Conservation (phyloP, 2,329 filamentous ascomycete genomes). For the Phialophora macrospora region DNA sequence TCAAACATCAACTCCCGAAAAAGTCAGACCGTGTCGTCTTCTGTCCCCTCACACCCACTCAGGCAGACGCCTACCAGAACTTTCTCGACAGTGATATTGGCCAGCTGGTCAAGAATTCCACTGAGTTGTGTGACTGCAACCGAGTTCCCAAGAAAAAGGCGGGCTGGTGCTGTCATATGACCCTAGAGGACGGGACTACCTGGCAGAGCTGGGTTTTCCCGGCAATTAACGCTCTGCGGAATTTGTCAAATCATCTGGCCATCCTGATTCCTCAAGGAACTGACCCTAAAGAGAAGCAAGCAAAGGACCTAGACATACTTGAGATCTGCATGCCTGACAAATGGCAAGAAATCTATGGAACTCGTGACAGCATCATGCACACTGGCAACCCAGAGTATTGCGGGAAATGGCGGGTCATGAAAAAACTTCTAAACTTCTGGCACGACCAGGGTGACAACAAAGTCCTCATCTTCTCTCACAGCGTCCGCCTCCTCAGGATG, state of each 20-base stretch:
- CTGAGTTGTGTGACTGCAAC: conserved; percentile 71
- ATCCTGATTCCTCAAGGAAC: conserved; percentile 73
- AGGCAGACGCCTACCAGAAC: conserved; percentile 80
- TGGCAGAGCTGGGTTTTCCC: conserved; percentile 86
- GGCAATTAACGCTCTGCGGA: conserved; percentile 78
- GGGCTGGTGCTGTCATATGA: conserved; percentile 78
- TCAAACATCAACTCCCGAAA: conserved; percentile 89
- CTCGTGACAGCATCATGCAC: conserved; percentile 77
- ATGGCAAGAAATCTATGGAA: conserved; percentile 75
- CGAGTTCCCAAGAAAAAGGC: conserved; percentile 64
- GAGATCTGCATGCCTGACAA: conserved; percentile 73
- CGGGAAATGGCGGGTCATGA: conserved; percentile 93
- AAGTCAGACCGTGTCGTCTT: conserved; percentile 96
- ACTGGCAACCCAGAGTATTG: conserved; percentile 89
- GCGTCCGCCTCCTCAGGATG: conserved; percentile 81
- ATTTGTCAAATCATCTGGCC: conserved; percentile 90
- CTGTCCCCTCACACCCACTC: conserved; percentile 82
- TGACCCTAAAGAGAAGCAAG: conserved; percentile 72
- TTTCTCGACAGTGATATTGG: conserved; percentile 76
- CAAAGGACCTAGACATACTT: conserved; percentile 75
- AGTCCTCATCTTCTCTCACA: conserved; percentile 93
- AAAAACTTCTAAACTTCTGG: conserved; percentile 87
- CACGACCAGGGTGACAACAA: conserved; percentile 81
- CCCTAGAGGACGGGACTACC: conserved; percentile 62
- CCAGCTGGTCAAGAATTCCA: conserved; percentile 68